Base-by-base conservation (phyloP, 2,329 filamentous ascomycete species). In the Phialocephala sp. region DNA sequence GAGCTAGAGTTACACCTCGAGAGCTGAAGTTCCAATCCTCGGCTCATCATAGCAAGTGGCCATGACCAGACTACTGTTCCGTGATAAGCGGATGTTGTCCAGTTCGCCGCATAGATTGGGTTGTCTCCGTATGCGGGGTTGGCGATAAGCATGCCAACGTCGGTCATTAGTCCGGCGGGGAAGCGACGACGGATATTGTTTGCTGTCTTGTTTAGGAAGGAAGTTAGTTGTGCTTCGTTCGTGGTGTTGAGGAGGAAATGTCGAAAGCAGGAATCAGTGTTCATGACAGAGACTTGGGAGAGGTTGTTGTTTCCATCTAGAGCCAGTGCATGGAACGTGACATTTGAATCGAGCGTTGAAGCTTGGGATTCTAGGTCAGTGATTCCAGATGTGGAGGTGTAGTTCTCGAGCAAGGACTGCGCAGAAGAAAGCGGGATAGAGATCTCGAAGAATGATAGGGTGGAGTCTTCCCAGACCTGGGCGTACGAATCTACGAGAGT, bases 11-110 rank as follows among this genome's bases (percentile, higher is more conserved):
- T 62, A 73, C 86, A 90, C 1, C 87, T 80, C 0, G 72, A 80
- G 5, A 90, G 79, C 69, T 90, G 87, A 1, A 80, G 75, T 63
- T 87, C 82, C 0, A 90, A 75, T 0, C 88, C 87, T 11, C 81
- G 82, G 0, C 84, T 87, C 84, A 89, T 88, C 82, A 90, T 88
- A 0, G 86, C 82, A 4, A 89, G 77, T 62, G 86, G 87, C 86
- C 87, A 90, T 54, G 81, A 83, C 87, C 87, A 90, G 1, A 90
- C 79, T 0, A 91, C 87, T 0, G 87, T 88, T 0, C 87, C 87
- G 64, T 90, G 87, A 69, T 88, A 90, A 0, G 83, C 85, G 2
- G 79, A 78, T n/a, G 82, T 85, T 0, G 84, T 85, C 67, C 84
- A 90, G 60, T 84, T 84, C 0, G 75, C 76, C 0, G 82, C 80